phyloP scores from a whole-genome alignment of 768 basidiomycete genomes.

The Rhodotorula diobovata region DNA sequence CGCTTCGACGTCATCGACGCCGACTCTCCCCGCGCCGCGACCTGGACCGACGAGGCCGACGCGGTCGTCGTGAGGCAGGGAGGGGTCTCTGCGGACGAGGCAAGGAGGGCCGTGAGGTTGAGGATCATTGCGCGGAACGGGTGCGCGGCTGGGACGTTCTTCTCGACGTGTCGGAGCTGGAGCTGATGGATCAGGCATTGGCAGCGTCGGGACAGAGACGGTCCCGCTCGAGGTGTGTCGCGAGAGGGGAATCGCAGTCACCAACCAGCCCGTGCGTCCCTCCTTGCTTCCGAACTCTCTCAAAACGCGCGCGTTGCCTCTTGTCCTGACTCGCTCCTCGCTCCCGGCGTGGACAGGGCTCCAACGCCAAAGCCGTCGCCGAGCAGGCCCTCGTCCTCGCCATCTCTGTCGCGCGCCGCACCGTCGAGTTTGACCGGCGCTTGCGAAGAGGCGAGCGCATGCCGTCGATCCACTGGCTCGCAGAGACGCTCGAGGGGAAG shows the following conservation, averaged over 20 bases:
- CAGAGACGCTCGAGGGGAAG: slow-evolving; percentile 47
- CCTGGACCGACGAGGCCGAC: slow-evolving; percentile 12
- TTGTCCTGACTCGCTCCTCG: too few species aligned
- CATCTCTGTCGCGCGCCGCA: not conserved
- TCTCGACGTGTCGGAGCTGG: too few species aligned
- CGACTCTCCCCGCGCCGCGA: not conserved
- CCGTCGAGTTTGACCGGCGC: slow-evolving; percentile 14
- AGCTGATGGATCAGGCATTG: not conserved
- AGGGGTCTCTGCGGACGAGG: slow-evolving; percentile 3
- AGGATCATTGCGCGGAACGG: slow-evolving; percentile 33
- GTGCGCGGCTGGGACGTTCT: not conserved
- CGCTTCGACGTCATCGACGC: slow-evolving; percentile 23
- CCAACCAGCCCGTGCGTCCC: slow-evolving; percentile 19
- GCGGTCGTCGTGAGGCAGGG: slow-evolving; percentile 6
- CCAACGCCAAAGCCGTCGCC: slow-evolving; percentile 22
- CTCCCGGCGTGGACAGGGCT: slow-evolving; percentile 9
- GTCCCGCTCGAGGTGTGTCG: slow-evolving; percentile 23
- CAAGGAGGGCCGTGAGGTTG: not conserved
- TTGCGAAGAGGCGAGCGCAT: slow-evolving; percentile 5
- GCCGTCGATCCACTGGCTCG: slow-evolving; percentile 6
- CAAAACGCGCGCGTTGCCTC: too few species aligned
- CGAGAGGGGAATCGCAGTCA: not conserved
- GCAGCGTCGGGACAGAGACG: slow-evolving; percentile 18
- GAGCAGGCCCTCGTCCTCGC: slow-evolving; percentile 12
- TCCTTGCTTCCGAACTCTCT: not conserved